These are phyloP conservation scores for Chrysopogon serrulatus DNA, from an alignment of 176 grass and related monocot genomes.

Conservation along the genomic window DNA sequence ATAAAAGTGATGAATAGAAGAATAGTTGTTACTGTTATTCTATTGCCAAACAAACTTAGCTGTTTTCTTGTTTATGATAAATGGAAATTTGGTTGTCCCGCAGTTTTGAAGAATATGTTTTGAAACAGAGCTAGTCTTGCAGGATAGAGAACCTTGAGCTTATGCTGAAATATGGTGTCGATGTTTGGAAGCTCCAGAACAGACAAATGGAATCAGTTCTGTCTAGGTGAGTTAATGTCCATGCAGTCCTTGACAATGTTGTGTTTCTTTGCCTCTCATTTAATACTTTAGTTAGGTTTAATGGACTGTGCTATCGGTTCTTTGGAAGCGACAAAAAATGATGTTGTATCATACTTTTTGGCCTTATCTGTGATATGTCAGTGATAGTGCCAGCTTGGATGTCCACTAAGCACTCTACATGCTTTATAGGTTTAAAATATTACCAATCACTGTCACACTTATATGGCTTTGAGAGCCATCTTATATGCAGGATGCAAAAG, in stretches of 20 bases:
- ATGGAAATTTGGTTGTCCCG: neutral
- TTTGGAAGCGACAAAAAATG: neutral
- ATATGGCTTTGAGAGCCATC: neutral
- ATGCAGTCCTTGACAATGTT: neutral
- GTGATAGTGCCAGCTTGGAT: neutral
- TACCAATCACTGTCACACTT: neutral
- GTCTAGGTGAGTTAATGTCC: constrained; percentile 58
- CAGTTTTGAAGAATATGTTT: neutral
- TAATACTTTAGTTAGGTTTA: neutral
- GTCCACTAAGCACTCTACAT: neutral
- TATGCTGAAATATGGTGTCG: constrained; percentile 77
- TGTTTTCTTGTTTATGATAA: neutral
- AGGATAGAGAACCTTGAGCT: constrained; percentile 99
- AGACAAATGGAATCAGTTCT: constrained; percentile 85
- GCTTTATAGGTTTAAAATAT: neutral
- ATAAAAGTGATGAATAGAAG: neutral
- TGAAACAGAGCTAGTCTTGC: constrained; percentile 31
- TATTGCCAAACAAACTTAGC: neutral
- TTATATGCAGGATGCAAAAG: constrained; percentile 68
- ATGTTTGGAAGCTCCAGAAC: constrained; percentile 93
- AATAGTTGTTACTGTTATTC: neutral
- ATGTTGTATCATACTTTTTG: neutral
- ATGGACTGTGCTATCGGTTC: neutral
- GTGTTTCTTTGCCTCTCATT: neutral
- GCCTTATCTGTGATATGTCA: neutral